phyloP scores from a whole-genome alignment of 2,329 filamentous ascomycete species.

The Fusarium tjaetaba region DNA sequence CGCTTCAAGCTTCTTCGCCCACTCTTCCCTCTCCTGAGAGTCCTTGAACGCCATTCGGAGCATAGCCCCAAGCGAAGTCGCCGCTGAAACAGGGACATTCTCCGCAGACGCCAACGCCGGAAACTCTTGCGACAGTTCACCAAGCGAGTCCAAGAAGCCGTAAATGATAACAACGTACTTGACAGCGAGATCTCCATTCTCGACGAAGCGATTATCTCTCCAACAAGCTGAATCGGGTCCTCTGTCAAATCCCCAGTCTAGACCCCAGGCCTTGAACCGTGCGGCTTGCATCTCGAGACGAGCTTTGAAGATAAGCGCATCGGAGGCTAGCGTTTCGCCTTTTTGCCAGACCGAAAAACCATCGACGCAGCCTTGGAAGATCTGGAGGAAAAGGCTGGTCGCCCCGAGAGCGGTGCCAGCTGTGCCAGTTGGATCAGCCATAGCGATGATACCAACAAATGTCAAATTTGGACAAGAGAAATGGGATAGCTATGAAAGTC shows the following conservation, averaged over 20 bases:
- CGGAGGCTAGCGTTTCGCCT: fast-evolving
- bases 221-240: background rate
- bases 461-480: no score
- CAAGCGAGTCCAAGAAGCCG: background rate
- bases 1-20: background rate
- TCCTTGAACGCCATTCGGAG: background rate
- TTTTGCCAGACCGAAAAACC: background rate
- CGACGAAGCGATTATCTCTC: background rate
- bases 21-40: background rate
- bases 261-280: background rate
- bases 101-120: background rate
- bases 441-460: fast-evolving
- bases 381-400: background rate
- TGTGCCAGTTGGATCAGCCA: background rate
- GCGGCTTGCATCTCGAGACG: background rate
- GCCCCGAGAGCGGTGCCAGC: background rate
- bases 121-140: background rate
- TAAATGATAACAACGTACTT: background rate
- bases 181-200: fast-evolving
- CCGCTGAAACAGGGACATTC: background rate
- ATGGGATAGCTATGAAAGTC: fast-evolving
- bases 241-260: background rate
- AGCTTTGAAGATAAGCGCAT: background rate
- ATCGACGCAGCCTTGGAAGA: background rate
- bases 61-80: background rate